Base-by-base conservation (phyloP, 805 yeast genomes). In the Dipodascopsis tothii region DNA sequence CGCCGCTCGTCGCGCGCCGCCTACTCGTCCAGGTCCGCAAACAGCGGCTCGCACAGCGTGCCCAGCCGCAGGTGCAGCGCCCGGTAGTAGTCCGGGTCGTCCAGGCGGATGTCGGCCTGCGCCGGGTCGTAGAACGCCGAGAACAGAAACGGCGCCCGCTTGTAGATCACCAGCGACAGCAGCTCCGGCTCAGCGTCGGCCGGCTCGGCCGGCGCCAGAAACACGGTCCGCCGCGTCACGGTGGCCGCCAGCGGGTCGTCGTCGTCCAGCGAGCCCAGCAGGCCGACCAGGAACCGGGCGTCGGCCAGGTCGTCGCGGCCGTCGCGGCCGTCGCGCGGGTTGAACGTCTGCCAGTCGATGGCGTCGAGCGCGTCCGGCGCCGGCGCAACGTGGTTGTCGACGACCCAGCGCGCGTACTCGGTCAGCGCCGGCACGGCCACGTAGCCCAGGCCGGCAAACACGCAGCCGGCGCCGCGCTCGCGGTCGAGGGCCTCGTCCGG, bases 311-410 rank as follows among this genome's bases (percentile, higher is more conserved):
- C 53, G 14, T 49, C 36, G 11, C 11, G 7, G 33, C 22, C 16
- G 48, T 37, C 7, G 22, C 20, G 3, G 44, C 17, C 1, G 46
- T 41, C 6, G 39, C 35, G n/a, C 40, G 35, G 17, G 51, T 41
- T 28, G 49, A 44, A 0, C 36, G 36, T n/a, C 21, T 44, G 33
- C 53, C 53, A 49, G 6, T 38, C 41, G 9, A 49, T 48, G 9
- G 51, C 48, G 17, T 49, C 53, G 17, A 49, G 28, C 2, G 43
- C 22, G 4, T 39, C 17, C 17, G 53, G 53, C 3, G 53, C 44
- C 4, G 53, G 51, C 21, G 46, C 44, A 9, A 49, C 43, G 23
- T 49, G 53, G 33, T 49, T 49, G 39, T 49, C 53, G 14, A 49
- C 28, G 7, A 49, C 21, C 53, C 53, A 49, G 4, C 53, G 35